A percentile compares a stretch with the other conserved stretches of the same genome.
These are phyloP conservation scores for Bombardia bombarda DNA, from an alignment of 495 filamentous ascomycete species.

Conservation along the genomic window DNA sequence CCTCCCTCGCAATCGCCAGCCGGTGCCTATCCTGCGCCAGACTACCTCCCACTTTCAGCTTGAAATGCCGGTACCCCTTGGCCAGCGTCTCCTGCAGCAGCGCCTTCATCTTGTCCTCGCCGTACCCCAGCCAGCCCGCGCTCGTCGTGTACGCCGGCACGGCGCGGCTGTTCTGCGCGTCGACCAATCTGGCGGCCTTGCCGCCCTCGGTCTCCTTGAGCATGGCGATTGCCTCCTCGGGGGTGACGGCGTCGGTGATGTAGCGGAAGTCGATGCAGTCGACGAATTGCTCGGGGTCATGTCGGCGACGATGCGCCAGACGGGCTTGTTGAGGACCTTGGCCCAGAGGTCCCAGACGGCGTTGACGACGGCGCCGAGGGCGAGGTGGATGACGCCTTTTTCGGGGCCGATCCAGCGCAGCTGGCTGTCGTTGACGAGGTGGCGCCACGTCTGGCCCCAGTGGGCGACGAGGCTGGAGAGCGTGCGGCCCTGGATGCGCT, in stretches of 20 bases:
- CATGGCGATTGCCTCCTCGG: constrained; percentile 70
- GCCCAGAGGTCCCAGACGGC: constrained; percentile 95
- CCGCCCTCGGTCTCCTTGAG: constrained; percentile 52
- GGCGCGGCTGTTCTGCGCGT: constrained; percentile 61
- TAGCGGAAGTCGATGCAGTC: constrained; percentile 88
- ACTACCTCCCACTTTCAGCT: constrained; percentile 76
- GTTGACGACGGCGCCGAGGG: constrained; percentile 84
- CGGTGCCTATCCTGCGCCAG: constrained; percentile 63
- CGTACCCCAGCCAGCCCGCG: constrained; percentile 93
- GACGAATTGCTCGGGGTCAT: constrained; percentile 82
- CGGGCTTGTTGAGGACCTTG: constrained; percentile 74
- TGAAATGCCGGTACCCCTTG: constrained; percentile 81
- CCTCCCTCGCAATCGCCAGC: constrained; percentile 65
- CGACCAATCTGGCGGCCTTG: constrained; percentile 58
- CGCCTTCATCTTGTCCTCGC: constrained; percentile 70
- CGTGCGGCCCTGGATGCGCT: constrained; percentile 62
- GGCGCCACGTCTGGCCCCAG: constrained; percentile 86
- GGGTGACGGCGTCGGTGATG: constrained; percentile 87
- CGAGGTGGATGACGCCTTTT: constrained; percentile 91
- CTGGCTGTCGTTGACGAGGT: constrained; percentile 83
- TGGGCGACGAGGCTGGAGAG: constrained; percentile 68
- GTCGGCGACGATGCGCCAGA: constrained; percentile 84
- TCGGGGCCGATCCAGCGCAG: constrained; percentile 94
- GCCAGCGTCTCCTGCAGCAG: constrained; percentile 63
- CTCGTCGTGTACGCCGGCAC: constrained; percentile 89